These are phyloP conservation scores for Tinospora cordifolia DNA, from an alignment of 164 flowering plant genomes.

Conservation along the genomic window DNA sequence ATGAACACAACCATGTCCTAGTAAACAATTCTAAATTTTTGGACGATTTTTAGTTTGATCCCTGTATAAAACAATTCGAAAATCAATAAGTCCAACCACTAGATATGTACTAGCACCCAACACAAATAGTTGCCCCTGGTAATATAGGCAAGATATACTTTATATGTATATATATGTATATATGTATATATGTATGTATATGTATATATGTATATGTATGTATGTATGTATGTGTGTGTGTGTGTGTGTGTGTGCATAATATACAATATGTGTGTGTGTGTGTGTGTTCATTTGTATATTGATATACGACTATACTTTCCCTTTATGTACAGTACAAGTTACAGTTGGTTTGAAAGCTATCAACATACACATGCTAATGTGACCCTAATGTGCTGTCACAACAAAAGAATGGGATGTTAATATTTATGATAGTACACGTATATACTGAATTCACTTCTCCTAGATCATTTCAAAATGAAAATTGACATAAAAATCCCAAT, in stretches of 20 bases:
- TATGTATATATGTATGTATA: not conserved
- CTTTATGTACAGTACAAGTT: not conserved
- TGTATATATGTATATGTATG: not conserved
- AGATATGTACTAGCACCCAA: too few relatives aligned
- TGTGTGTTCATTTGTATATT: not conserved
- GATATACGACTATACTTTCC: not conserved
- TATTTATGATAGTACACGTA: not conserved
- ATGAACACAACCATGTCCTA: too few relatives aligned
- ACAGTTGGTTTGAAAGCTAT: not conserved
- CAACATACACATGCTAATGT: not conserved
- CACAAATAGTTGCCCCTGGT: too few relatives aligned
- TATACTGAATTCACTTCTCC: not conserved
- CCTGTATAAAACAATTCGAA: too few relatives aligned
- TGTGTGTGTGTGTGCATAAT: not conserved
- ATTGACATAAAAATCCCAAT: conserved; percentile 7
- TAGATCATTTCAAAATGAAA: not conserved
- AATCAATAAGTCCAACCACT: too few relatives aligned
- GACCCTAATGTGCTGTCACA: not conserved
- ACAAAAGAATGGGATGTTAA: not conserved
- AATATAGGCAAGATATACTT: too few relatives aligned
- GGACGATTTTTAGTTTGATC: too few relatives aligned
- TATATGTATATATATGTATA: not conserved
- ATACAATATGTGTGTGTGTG: not conserved
- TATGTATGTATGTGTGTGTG: not conserved
- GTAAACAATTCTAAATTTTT: too few relatives aligned